Evolutionary conservation across 306 rosid species (phyloP).

Genomic region (Ormosia emarginata): DNA sequence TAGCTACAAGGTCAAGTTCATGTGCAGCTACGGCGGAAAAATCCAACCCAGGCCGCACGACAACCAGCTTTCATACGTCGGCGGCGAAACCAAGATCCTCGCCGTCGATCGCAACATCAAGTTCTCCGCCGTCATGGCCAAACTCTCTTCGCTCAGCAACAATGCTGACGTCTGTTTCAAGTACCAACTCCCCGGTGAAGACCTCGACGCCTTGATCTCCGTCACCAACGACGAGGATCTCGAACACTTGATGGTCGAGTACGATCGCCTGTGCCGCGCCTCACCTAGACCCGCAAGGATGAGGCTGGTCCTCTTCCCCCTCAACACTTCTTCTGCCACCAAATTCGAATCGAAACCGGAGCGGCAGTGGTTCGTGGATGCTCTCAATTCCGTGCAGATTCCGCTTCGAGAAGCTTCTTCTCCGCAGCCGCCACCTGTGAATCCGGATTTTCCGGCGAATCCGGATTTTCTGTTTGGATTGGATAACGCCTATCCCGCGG

Average conservation of each 20-base stretch:
- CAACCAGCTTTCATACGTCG: conserved; percentile 71
- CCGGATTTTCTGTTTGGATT: conserved; percentile 84
- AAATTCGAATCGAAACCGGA: conserved; percentile 52
- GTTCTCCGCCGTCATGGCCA: conserved; percentile 44
- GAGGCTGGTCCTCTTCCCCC: conserved; percentile 64
- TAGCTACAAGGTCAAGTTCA: conserved; percentile 56
- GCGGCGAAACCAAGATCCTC: conserved; percentile 88
- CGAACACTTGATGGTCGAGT: conserved; percentile 81
- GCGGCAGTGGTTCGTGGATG: conserved; percentile 79
- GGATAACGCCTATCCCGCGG: conserved; percentile 41
- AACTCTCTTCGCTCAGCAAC: conserved; percentile 52
- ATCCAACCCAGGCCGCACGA: conserved; percentile 74
- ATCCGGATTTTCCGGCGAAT: conserved; percentile 16
- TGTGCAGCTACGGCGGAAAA: conserved; percentile 87
- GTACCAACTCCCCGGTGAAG: conserved; percentile 91
- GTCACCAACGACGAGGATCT: conserved; percentile 87
- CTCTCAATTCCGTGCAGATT: conserved; percentile 73
- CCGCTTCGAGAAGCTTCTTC: conserved; percentile 43
- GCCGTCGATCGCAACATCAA: conserved; percentile 64
- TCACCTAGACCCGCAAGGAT: conserved; percentile 73
- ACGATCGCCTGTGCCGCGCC: conserved; percentile 63
- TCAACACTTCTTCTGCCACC: conserved; percentile 12
- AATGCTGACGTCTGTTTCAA: conserved; percentile 52
- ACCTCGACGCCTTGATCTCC: conserved; percentile 85
- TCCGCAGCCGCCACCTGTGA: conserved; percentile 27